Base-by-base conservation (phyloP, 2,329 filamentous ascomycete species). In the Thielaviopsis ethacetica region DNA sequence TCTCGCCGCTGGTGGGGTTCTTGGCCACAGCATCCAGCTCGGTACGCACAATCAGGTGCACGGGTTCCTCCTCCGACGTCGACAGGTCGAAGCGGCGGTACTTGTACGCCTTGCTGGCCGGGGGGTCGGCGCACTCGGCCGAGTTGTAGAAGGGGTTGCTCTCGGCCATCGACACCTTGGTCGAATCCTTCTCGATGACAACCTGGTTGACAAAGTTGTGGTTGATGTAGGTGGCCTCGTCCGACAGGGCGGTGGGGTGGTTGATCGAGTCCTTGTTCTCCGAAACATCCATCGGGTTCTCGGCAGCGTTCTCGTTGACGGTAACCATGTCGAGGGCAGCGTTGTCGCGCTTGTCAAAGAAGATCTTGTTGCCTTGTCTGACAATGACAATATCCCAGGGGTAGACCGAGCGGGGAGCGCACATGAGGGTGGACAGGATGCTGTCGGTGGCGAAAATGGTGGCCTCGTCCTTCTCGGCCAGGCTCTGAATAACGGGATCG, bases 161-260 rank as follows among this genome's bases (percentile, higher is more conserved):
- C 75, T 95, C 79, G 61, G 82, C 69, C 84, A 97, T 93, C 66
- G 87, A 81, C 64, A 90, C 78, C 78, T 93, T 94, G 70, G 82
- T 76, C 63, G 76, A 79, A 63, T 89, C 82, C 65, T 79, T 86
- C 77, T 98, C 93, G 66, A 82, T 73, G 65, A 98, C 91, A 56
- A 94, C 89, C 77, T 98, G 93, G 73, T 95, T 88, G 66, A 89
- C 87, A 72, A 98, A 98, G 78, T 97, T 95, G 81, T 97, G 93
- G 82, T 98, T 98, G 81, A 98, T 98, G 77, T 96, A 94, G 57
- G 93, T 98, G 59, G 93, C 93, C 75, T 98, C 93, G 72, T 96
- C 86, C 68, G 94, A 91, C 60, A 98, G 83, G 58, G 91, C 89
- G 59, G 78, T 76, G n/a, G 93, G 93, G 68, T 90, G 90, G 81